Evolutionary conservation across 306 rosid species (phyloP).

Genomic region (Oemleria cerasiformis): DNA sequence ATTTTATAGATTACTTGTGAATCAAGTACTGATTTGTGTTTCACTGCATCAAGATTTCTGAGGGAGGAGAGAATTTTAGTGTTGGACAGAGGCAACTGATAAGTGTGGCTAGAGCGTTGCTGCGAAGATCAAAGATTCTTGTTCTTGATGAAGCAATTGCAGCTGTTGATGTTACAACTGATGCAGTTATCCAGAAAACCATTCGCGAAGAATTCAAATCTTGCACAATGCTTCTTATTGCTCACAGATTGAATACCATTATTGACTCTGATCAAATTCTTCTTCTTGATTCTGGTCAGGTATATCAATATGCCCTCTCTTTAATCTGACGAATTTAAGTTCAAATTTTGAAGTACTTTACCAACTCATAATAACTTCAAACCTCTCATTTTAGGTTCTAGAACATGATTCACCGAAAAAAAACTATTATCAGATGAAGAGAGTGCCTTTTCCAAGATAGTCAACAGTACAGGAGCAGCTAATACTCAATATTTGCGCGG

Average conservation of each 20-base stretch:
- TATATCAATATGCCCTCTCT: constrained; percentile 34
- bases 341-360: not conserved
- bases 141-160: constrained; percentile 98
- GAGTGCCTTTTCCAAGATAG: constrained; percentile 73
- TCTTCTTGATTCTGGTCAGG: constrained; percentile 74
- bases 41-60: constrained; percentile 48
- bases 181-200: constrained; percentile 84
- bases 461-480: constrained; percentile 76
- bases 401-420: constrained; percentile 63
- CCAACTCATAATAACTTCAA: not conserved
- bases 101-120: too few relatives aligned
- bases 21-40: not conserved
- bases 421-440: constrained; percentile 53
- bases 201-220: constrained; percentile 77
- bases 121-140: too few relatives aligned
- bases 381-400: constrained; percentile 37
- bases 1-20: too few relatives aligned
- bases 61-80: too few relatives aligned
- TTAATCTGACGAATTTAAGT: too few relatives aligned
- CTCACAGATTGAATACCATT: constrained; percentile 82
- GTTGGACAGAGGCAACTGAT: too few relatives aligned
- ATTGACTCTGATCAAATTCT: too few relatives aligned
- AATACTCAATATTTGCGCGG: constrained; percentile 71
- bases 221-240: constrained; percentile 85
- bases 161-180: constrained; percentile 87